Base-by-base conservation (phyloP, 2,329 filamentous ascomycete genomes). In the Colletotrichum sp. region DNA sequence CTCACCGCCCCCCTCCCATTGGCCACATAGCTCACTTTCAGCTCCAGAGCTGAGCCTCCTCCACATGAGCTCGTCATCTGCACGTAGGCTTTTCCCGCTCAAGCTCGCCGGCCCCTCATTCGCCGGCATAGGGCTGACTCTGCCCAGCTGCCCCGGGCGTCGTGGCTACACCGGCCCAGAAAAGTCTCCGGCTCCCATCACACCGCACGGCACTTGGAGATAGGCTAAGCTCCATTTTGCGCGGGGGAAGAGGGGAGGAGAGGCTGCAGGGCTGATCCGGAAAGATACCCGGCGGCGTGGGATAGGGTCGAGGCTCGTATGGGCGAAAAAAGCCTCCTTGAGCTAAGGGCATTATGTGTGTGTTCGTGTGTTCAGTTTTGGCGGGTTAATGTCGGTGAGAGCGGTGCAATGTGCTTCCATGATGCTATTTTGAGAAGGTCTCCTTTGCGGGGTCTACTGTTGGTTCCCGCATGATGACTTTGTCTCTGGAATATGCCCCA, bases 11-110 rank as follows among this genome's bases (percentile, higher is more conserved):
- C 9, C 13, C 9, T 16, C 69, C 18, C 28, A 72, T 63, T 72
- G 56, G 63, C 43, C 6, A 10, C 14, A 5, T 26, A 48, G 16
- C 55, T 62, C 21, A 43, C 38, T 21, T 62, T 48, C 69, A 75
- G 62, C 63, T 63, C 62, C 7, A 24, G 24, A 32, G 73, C 69
- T 68, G 32, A 73, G 73, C 69, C 73, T 68, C 69, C 73, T 36
- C 67, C 36, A 48, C 26, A 59, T 7, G 7, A 26, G 18, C 18
- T 56, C 64, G 28, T 56, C 65, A 58, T 36, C 48, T 18, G 36
- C 67, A 30, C 13, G 34, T 34, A 61, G 56, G 36, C 56, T 69
- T 48, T 48, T 26, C 56, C 32, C 56, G 32, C 32, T 8, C 3
- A 9, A 34, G 36, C 67, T 52, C 3, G 7, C 32, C 26, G 9